Base-by-base conservation (phyloP, 306 rosid species). In the Vigna hirtella region DNA sequence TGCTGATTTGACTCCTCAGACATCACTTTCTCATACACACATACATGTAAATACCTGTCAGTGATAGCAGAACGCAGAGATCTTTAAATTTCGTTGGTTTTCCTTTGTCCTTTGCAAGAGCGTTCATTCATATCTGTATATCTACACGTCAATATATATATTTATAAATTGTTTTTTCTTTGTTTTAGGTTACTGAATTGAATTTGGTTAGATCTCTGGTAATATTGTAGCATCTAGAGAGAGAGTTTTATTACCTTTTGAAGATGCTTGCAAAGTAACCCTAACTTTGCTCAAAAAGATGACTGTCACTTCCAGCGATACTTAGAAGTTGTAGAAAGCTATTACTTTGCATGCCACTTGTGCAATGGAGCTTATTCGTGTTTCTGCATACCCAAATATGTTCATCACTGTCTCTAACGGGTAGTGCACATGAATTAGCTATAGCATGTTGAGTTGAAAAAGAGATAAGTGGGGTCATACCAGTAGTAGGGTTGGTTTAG, bases 1-100 rank as follows among this genome's bases (percentile, higher is more conserved):
- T 36, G 26, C 20, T 71, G 91, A 90, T 90, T 87, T 90, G 96
- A 90, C 96, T 79, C 80, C 77, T 90, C 92, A 85, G 26, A 20
- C 70, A 53, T 79, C 79, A 81, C 76, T 82, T 72, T 74, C 83
- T 61, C 80, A 67, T 48, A 78, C 82, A 76, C 78, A 55, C 28
- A 43, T 83, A 55, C 71, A 72, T 81, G 71, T 73, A 72, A 86
- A 83, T 81, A 56, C 50, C 16, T 81, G 91, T 88, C 94, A 88
- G 89, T 81, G 86, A 76, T 76, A 62, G 70, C 92, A 88, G 90
- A 76, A 65, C 74, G 66, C 87, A 84, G 85, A 64, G 75, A 86
- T 69, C 71, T 70, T 74, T 79, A 34, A 80, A 82, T 80, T 57
- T 74, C 74, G 57, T 82, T 82, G 70, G 51, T 63, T 55, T 55